phyloP scores from a whole-genome alignment of 2,329 filamentous ascomycete species.

The Botrytis medusae region DNA sequence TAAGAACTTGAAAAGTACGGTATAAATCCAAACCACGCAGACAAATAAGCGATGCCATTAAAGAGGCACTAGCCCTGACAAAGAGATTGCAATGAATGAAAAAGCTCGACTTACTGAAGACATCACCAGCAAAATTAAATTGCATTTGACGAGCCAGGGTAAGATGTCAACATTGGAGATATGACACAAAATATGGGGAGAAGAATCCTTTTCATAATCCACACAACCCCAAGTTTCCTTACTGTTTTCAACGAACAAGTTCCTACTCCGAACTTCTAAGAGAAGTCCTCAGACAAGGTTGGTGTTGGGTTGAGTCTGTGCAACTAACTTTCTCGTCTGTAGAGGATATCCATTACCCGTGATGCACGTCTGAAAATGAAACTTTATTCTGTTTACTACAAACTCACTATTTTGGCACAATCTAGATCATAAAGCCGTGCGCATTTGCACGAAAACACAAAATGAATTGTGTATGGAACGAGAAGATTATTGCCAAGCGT shows the following conservation, averaged over 20 bases:
- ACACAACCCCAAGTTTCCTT: not conserved
- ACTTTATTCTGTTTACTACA: not conserved
- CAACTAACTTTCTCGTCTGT: not conserved
- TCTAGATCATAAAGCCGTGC: not conserved
- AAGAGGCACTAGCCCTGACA: not conserved
- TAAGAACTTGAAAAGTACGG: not conserved
- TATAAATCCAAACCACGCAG: not conserved
- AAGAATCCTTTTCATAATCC: not conserved
- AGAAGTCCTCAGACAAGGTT: not conserved
- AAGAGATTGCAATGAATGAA: not conserved
- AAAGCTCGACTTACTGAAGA: constrained; percentile 11
- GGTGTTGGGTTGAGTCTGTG: not conserved
- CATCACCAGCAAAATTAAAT: not conserved
- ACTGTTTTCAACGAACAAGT: not conserved
- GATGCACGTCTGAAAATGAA: not conserved
- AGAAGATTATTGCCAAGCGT: not conserved
- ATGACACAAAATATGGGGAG: not conserved
- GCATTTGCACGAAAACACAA: not conserved
- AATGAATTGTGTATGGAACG: not conserved
- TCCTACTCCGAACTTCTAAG: not conserved
- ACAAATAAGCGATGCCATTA: not conserved
- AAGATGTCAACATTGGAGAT: not conserved
- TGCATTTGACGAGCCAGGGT: not conserved
- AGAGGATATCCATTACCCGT: not conserved
- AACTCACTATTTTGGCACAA: not conserved